A percentile compares a stretch with the other conserved stretches of the same genome.
Conservation (phyloP, 352 stramenopile species). For the Blastocystis sp. region DNA sequence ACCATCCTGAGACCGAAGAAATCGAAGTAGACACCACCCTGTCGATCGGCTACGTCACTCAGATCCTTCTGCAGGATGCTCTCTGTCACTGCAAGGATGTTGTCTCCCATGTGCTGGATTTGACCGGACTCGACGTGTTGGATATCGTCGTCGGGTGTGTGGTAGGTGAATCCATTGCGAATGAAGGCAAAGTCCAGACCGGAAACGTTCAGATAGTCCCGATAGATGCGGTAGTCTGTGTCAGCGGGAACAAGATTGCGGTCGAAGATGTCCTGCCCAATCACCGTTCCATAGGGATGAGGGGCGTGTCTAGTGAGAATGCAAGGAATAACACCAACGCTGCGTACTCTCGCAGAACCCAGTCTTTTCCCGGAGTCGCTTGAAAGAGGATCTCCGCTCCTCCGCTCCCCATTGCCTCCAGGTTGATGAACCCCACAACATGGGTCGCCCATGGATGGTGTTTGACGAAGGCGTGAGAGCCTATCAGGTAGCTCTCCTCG, state of each 20-base stretch:
- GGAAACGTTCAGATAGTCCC: neutral
- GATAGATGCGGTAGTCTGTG: neutral
- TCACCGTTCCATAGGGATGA: neutral
- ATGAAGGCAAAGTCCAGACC: neutral
- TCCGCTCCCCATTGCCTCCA: neutral
- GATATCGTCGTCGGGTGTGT: neutral
- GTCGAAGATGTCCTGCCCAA: neutral
- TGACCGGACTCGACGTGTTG: neutral
- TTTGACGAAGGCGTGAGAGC: neutral
- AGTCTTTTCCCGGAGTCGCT: neutral
- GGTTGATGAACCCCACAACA: neutral
- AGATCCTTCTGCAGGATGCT: neutral
- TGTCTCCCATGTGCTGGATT: neutral
- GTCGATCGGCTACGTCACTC: neutral
- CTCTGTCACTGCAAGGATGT: neutral
- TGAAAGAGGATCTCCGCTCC: neutral
- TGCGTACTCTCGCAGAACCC: neutral
- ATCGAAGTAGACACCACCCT: neutral
- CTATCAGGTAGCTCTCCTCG: neutral
- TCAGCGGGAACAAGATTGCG: neutral
- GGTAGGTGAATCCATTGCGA: neutral
- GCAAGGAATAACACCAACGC: neutral
- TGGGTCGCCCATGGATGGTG: neutral
- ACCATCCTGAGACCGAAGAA: neutral
- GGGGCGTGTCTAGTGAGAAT: neutral